Evolutionary conservation across 1,284 basidiomycete genomes (phyloP).

Genomic region (Puccinia triticina): DNA sequence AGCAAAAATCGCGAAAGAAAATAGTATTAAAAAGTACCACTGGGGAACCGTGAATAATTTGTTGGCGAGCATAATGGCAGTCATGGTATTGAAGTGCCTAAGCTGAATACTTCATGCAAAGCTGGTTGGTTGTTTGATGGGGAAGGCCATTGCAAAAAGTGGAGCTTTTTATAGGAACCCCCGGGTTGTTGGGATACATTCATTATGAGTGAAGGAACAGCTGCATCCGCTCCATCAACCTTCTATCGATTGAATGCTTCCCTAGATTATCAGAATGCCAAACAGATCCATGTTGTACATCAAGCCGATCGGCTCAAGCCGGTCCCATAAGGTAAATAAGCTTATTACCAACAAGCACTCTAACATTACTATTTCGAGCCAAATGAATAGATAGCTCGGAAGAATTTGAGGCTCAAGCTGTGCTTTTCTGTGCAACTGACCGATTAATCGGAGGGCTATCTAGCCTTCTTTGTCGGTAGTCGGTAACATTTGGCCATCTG

Average conservation of each 20-base stretch:
- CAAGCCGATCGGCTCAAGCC: constrained; percentile 1
- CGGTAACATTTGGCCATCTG: background rate
- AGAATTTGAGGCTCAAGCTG: background rate
- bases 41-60: background rate
- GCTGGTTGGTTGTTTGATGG: background rate
- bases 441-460: background rate
- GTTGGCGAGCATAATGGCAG: background rate
- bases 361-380: background rate
- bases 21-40: background rate
- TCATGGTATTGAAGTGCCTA: background rate
- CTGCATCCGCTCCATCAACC: background rate
- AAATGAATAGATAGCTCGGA: background rate
- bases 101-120: no score
- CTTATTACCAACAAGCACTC: background rate
- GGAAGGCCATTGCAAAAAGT: background rate
- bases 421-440: background rate
- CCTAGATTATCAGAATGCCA: background rate
- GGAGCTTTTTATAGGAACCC: background rate
- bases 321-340: background rate
- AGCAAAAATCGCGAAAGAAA: background rate
- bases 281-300: constrained; percentile 13
- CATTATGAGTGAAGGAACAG: background rate
- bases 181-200: background rate
- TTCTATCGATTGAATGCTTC: constrained; percentile 1
- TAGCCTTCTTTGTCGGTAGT: background rate